Conservation (phyloP, 1,284 basidiomycete genomes). For the Singerocomus inundabilis region DNA sequence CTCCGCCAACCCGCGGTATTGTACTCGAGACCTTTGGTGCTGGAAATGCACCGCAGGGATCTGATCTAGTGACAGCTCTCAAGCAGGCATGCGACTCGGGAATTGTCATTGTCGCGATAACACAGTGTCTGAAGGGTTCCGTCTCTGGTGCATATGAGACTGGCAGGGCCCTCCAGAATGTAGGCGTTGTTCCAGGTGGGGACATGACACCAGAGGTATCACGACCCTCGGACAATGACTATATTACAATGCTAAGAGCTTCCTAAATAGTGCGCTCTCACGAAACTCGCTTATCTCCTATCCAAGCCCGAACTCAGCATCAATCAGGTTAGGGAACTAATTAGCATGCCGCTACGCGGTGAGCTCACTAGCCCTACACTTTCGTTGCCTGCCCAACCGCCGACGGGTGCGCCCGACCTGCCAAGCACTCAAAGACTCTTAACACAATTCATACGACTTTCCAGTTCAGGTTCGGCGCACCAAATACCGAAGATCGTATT, state of each 20-base stretch:
- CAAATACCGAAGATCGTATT: conserved; percentile 45
- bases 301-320: conserved; percentile 77
- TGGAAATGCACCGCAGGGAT: conserved; percentile 78
- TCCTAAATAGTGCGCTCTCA: conserved; percentile 69
- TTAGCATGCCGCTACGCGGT: conserved; percentile 79
- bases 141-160: conserved; percentile 83
- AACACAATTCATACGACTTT: conserved; percentile 65
- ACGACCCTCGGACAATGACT: neutral
- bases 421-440: conserved; percentile 65
- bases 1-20: conserved; percentile 71
- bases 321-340: conserved; percentile 71
- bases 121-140: conserved; percentile 83
- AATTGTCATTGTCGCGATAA: conserved; percentile 87
- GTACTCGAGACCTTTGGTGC: conserved; percentile 90
- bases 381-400: conserved; percentile 42
- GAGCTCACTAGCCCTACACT: conserved; percentile 67
- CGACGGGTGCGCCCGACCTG: conserved; percentile 48
- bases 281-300: conserved; percentile 86
- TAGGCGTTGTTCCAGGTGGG: conserved; percentile 75
- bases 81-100: conserved; percentile 81
- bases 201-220: conserved; percentile 94
- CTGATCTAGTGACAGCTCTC: conserved; percentile 67
- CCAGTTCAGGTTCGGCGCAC: conserved; percentile 38
- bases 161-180: conserved; percentile 68
- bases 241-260: conserved; percentile 5